phyloP scores from a whole-genome alignment of 257 asterid species.

The Solanum arcanum region DNA sequence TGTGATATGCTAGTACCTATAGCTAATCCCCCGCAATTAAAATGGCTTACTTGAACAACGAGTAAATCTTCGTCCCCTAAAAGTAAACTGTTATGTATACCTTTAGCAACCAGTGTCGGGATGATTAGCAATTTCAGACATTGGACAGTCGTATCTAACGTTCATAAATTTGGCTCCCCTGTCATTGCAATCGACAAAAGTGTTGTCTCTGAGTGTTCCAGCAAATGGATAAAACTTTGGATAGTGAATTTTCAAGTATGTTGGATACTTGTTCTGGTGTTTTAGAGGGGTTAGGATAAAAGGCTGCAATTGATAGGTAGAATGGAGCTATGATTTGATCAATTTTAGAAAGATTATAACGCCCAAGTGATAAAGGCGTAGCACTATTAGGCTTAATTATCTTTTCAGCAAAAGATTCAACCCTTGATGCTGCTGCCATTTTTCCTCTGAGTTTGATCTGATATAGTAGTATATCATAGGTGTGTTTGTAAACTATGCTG shows the following conservation, averaged over 20 bases:
- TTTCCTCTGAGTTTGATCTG: too few relatives aligned
- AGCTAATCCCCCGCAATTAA: constrained; percentile 2
- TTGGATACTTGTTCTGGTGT: neutral
- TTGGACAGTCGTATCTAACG: neutral
- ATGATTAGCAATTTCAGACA: neutral
- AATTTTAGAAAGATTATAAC: neutral
- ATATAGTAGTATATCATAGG: too few relatives aligned
- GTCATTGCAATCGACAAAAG: neutral
- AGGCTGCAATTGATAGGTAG: neutral
- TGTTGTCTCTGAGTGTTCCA: neutral
- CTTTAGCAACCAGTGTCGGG: neutral
- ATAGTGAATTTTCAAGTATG: neutral
- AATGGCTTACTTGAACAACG: neutral
- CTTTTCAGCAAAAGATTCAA: too few relatives aligned
- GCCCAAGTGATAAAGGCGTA: neutral
- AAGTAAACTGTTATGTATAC: neutral
- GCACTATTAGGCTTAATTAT: neutral
- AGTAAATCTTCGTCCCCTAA: too few relatives aligned
- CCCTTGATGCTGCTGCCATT: too few relatives aligned
- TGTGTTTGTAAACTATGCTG: too few relatives aligned
- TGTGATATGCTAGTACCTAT: neutral
- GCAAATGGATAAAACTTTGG: constrained; percentile 4
- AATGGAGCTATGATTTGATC: neutral
- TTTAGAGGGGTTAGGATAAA: neutral
- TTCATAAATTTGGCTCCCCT: neutral